phyloP scores from a whole-genome alignment of 1,284 basidiomycete genomes.

The Puccinia horiana region DNA sequence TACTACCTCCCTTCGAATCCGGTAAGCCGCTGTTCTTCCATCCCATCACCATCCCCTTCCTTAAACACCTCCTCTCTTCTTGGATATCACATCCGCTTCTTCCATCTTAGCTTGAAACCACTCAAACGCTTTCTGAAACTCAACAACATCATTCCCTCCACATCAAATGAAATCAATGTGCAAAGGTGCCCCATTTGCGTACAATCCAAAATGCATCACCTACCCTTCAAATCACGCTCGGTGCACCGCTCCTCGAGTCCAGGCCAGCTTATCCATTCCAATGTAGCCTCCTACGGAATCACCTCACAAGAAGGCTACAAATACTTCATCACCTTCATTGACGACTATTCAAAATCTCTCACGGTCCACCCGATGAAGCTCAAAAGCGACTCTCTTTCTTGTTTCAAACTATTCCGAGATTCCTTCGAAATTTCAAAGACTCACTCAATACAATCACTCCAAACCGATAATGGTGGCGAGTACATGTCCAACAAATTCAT shows the following conservation, averaged over 20 bases:
- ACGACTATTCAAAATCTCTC: neutral
- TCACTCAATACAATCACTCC: neutral
- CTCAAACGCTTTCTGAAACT: neutral
- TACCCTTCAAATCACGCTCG: neutral
- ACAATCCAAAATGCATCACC: slow-evolving; percentile 8
- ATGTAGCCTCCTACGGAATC: neutral
- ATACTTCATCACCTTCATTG: neutral
- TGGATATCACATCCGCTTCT: neutral
- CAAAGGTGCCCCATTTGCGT: neutral
- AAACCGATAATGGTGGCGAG: slow-evolving; percentile 4
- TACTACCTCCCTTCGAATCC: neutral
- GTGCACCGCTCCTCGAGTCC: neutral
- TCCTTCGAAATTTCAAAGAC: slow-evolving; percentile 53
- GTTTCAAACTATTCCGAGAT: slow-evolving; percentile 58
- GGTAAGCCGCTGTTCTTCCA: neutral
- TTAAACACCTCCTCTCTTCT: neutral
- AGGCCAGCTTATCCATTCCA: slow-evolving; percentile 13
- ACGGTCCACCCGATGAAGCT: neutral
- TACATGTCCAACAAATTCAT: neutral
- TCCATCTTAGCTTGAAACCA: slow-evolving; percentile 9
- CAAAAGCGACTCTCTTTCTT: neutral
- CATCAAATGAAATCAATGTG: neutral
- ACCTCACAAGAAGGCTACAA: neutral
- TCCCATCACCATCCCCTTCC: neutral
- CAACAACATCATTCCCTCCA: neutral